Evolutionary conservation across 106 monocot species (phyloP), one percentile per base, ranked within the genome.

Genomic region (Amphibolis antarctica): DNA sequence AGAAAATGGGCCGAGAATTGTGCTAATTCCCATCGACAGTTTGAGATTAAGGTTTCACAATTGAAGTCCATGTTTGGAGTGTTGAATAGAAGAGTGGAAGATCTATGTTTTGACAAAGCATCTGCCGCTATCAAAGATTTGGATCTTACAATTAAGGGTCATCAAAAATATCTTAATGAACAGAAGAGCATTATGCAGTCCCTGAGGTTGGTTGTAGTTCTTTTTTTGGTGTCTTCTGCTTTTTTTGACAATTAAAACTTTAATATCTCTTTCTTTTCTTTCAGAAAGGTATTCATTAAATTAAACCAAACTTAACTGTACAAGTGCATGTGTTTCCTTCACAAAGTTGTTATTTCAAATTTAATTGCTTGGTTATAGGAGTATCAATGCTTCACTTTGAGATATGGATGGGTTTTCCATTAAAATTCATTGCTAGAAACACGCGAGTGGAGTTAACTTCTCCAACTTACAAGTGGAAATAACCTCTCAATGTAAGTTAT

Each of bases 121-220:
- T 76, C 78, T 5, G 45, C 52, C 57, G 44, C 65, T 13, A 72
- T 72, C 21, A 85, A 68, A 59, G 88, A 92, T 59, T 55, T 88
- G 70, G 88, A 99, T 21, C 3, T 24, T 18, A 44, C 51, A 45
- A 77, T 90, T 14, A 82, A 75, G 59, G 87, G 85, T 15, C 81
- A 88, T 46, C 76, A 81, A 10, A 85, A 64, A 59, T 51, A 88
- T 56, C 62, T 99, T 12, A 75, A 56, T 66, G 83, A 99, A 60
- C 98, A 92, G 74, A 83, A 85, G 31, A 88, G 75, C 51, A 82
- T 88, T 29, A 92, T 92, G 91, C 91, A 92, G 59, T 72, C 86
- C 24, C 67, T 96, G 54, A 96, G 96, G 96, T 96, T 72, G 62
- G 82, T 68, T 2, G 43, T 48, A n/a, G 15, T 53, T 53, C 53